phyloP scores from a whole-genome alignment of 2,329 filamentous ascomycete species.

The Neonectria faginata region DNA sequence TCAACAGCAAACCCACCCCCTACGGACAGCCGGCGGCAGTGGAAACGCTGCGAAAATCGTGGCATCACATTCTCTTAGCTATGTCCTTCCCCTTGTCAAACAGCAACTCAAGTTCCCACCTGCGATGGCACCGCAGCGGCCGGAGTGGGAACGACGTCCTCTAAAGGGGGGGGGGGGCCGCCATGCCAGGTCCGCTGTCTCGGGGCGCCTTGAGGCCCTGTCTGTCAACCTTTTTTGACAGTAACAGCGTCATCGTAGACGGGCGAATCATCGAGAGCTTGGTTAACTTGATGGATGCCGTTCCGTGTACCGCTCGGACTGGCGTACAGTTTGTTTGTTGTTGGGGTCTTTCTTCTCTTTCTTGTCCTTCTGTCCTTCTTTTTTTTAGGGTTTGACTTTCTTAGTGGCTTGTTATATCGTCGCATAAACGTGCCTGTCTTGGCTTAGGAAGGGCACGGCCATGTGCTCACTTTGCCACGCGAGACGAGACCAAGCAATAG shows the following conservation, averaged over 20 bases:
- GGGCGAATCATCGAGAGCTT: slow-evolving; percentile 12
- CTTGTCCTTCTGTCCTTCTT: neutral
- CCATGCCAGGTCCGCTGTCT: slow-evolving; percentile 9
- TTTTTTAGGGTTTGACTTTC: neutral
- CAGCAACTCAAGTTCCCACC: slow-evolving; percentile 29
- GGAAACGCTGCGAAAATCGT: slow-evolving; percentile 29
- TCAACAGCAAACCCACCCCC: slow-evolving; percentile 7
- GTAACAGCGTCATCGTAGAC: slow-evolving; percentile 1
- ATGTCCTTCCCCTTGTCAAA: slow-evolving; percentile 21
- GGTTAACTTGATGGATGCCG: neutral
- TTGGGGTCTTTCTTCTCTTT: neutral
- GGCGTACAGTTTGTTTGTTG: neutral
- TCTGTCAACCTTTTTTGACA: neutral
- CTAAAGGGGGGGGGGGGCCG: slow-evolving; percentile 6
- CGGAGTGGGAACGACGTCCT: slow-evolving; percentile 12
- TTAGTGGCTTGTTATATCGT: slow-evolving; percentile 8
- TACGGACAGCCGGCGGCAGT: slow-evolving; percentile 31
- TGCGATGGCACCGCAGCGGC: slow-evolving; percentile 40
- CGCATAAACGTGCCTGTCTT: neutral
- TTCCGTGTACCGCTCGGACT: slow-evolving; percentile 9
- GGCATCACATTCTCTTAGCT: slow-evolving; percentile 12
- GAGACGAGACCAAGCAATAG: slow-evolving; percentile 18
- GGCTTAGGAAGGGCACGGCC: slow-evolving; percentile 11
- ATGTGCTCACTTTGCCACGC: slow-evolving; percentile 16
- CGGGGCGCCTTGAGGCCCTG: neutral